Evolutionary conservation across 345 rosid genomes (phyloP).

Genomic region (Boechera retrofracta): DNA sequence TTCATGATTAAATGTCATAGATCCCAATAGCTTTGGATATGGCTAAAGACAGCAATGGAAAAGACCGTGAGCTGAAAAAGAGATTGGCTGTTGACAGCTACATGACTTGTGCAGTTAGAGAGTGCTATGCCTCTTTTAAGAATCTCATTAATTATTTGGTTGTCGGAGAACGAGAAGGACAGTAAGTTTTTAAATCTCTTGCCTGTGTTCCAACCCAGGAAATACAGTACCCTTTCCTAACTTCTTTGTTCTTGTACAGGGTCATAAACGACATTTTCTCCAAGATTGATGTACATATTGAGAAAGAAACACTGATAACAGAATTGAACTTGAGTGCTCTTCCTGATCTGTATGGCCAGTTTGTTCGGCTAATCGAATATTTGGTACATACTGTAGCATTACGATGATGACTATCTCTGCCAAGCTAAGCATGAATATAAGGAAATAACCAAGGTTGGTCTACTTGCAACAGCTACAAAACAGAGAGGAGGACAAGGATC

Average conservation of each 20-base stretch:
- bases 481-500: slow-evolving; percentile 53
- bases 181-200: slow-evolving; percentile 42
- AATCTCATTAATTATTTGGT: slow-evolving; percentile 56
- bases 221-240: slow-evolving; percentile 10
- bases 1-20: slow-evolving; percentile 40
- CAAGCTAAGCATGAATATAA: neutral
- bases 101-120: slow-evolving; percentile 61
- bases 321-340: slow-evolving; percentile 75
- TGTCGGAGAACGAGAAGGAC: slow-evolving; percentile 51
- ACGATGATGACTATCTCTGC: slow-evolving; percentile 20
- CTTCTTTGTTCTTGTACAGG: slow-evolving; percentile 49
- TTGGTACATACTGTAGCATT: slow-evolving; percentile 56
- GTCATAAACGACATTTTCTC: slow-evolving; percentile 61
- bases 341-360: slow-evolving; percentile 72
- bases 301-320: slow-evolving; percentile 45
- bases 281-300: slow-evolving; percentile 57
- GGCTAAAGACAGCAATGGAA: slow-evolving; percentile 63
- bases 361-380: slow-evolving; percentile 69
- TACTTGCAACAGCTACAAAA: slow-evolving; percentile 49
- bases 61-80: slow-evolving; percentile 59
- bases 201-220: neutral
- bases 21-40: slow-evolving; percentile 71
- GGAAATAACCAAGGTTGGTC: slow-evolving; percentile 22
- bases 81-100: slow-evolving; percentile 54
- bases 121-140: slow-evolving; percentile 62